These are phyloP conservation scores for Nitzschia palea DNA, from an alignment of 108 stramenopile genomes.

Conservation along the genomic window DNA sequence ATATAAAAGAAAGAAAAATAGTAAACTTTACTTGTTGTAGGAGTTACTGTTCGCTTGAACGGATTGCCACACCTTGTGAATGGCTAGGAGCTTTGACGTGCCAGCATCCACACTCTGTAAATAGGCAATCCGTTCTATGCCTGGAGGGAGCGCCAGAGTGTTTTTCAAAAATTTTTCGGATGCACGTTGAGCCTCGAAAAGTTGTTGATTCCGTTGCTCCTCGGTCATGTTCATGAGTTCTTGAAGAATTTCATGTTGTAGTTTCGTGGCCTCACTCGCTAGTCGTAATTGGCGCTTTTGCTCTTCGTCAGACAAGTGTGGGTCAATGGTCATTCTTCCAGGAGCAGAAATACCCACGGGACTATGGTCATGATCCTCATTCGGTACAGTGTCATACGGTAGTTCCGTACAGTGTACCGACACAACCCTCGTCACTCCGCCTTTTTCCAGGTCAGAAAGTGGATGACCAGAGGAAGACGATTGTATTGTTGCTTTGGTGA, in stretches of 20 bases:
- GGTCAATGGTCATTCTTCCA: constrained; percentile 9
- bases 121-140: constrained; percentile 53
- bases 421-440: constrained; percentile 66
- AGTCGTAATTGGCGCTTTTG: constrained; percentile 32
- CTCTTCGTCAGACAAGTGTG: constrained; percentile 26
- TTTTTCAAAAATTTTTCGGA: constrained; percentile 37
- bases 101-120: constrained; percentile 48
- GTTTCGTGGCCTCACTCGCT: constrained; percentile 30
- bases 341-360: constrained; percentile 5
- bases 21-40: too few relatives aligned
- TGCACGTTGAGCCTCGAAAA: constrained; percentile 24
- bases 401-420: constrained; percentile 69
- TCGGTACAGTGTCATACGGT: not conserved
- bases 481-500: constrained; percentile 31
- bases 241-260: constrained; percentile 37
- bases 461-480: too few relatives aligned
- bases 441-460: constrained; percentile 39
- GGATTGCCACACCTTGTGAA: constrained; percentile 59
- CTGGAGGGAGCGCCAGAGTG: constrained; percentile 43
- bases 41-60: not conserved
- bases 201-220: constrained; percentile 22
- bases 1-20: too few relatives aligned
- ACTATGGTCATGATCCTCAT: not conserved
- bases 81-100: constrained; percentile 49
- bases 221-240: constrained; percentile 36